These are phyloP conservation scores for Pythium angustatum DNA, from an alignment of 352 stramenopile species.

Conservation along the genomic window DNA sequence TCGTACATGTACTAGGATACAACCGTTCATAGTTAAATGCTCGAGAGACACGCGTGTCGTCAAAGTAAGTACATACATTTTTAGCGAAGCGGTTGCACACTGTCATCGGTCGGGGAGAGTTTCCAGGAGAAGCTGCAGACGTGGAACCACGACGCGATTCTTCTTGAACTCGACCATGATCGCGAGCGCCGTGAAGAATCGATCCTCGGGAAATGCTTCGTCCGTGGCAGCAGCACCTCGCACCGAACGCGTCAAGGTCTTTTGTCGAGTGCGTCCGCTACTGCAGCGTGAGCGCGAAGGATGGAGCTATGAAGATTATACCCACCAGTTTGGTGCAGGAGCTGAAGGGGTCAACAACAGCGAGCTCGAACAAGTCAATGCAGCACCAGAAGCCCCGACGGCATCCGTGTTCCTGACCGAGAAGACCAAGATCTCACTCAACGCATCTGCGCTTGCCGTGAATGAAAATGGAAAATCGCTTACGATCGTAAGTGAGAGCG, in stretches of 20 bases:
- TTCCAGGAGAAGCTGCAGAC: too few species aligned
- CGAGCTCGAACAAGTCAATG: not conserved
- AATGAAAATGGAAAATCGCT: slow-evolving; percentile 14
- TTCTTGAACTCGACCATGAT: too few species aligned
- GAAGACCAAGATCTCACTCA: slow-evolving; percentile 27
- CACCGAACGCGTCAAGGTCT: slow-evolving; percentile 66
- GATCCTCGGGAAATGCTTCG: not conserved
- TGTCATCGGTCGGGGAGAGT: not conserved
- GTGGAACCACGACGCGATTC: too few species aligned
- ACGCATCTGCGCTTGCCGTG: slow-evolving; percentile 9
- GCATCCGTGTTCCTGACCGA: slow-evolving; percentile 57
- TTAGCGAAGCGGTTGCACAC: not conserved
- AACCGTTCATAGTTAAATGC: too few species aligned
- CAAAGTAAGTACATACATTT: too few species aligned
- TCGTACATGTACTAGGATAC: too few species aligned
- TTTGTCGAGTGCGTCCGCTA: slow-evolving; percentile 61
- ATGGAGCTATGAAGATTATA: slow-evolving; percentile 63
- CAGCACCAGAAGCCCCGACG: slow-evolving; percentile 30
- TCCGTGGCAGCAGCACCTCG: slow-evolving; percentile 3
- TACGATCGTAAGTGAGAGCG: slow-evolving; percentile 18
- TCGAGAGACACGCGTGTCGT: too few species aligned
- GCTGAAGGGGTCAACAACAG: slow-evolving; percentile 20
- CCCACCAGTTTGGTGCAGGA: slow-evolving; percentile 29
- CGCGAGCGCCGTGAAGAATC: not conserved
- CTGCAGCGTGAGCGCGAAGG: slow-evolving; percentile 60